phyloP scores from a whole-genome alignment of 2,329 filamentous ascomycete genomes.

The Fusarium pseudonygamai region DNA sequence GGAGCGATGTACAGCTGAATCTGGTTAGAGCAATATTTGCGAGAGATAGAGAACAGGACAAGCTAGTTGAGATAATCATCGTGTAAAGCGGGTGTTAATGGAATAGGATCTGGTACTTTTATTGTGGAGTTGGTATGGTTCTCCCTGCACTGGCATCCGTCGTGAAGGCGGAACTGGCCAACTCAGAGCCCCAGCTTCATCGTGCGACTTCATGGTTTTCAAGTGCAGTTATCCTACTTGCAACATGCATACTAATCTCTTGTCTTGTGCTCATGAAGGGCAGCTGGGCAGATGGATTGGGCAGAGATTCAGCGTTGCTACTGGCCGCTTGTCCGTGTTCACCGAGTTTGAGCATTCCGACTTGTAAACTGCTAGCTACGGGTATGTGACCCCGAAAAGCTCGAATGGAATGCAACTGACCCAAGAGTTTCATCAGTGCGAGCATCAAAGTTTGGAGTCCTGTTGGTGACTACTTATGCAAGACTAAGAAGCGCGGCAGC shows the following conservation, averaged over 20 bases:
- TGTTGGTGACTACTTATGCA: neutral
- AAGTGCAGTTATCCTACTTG: neutral
- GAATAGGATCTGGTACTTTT: neutral
- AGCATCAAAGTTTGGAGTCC: neutral
- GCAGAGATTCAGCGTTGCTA: neutral
- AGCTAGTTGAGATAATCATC: neutral
- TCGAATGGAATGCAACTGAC: neutral
- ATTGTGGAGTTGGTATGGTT: fast-evolving
- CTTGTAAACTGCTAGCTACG: neutral
- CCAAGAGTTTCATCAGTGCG: neutral
- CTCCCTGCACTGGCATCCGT: neutral
- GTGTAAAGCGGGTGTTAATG: fast-evolving
- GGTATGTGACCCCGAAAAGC: fast-evolving
- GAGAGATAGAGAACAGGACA: neutral
- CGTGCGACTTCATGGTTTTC: neutral
- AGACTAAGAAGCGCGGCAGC: neutral
- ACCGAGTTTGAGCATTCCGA: neutral
- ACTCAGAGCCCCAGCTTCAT: neutral
- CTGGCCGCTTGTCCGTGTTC: neutral
- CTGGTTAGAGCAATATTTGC: neutral
- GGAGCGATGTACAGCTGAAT: neutral
- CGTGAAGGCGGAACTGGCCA: neutral
- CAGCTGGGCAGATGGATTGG: neutral
- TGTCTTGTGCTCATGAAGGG: neutral
- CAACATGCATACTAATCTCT: fast-evolving